Base-by-base conservation (phyloP, 768 basidiomycete genomes). In the Inosperma sp. region DNA sequence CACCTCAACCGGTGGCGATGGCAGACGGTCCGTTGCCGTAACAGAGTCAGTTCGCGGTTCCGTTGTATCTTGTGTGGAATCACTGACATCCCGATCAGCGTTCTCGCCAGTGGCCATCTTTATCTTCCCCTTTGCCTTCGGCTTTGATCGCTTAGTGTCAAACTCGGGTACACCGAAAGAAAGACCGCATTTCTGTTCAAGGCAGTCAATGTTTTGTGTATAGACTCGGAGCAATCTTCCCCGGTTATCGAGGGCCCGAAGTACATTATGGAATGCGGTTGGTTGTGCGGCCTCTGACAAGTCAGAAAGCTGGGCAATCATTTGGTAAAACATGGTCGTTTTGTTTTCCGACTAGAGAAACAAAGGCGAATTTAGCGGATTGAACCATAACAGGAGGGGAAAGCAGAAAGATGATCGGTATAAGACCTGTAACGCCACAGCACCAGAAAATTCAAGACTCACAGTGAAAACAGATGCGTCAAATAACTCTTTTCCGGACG, bases 151-250 rank as follows among this genome's bases (percentile, higher is more conserved):
- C 58, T 74, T 80, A 53, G 70, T 76, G 53, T 80, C 77, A 54
- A 80, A 82, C 49, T 79, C 78, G 21, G 91, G 90, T 9, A 93
- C 76, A n/a, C 92, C 91, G 54, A 89, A 88, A 1, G 85, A 82
- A 8, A 95, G 77, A 3, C 93, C 93, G n/a, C 80, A 85, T 64
- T 91, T 92, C 52, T 74, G 73, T 63, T 95, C 93, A 34, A 95
- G 82, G 21, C 83, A 84, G 64, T 95, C 93, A 53, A 94, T 94
- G 68, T 95, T 94, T 72, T 95, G 93, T 0, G 93, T 93, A 67
- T 94, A 95, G 2, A 92, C 88, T 21, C 93, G 78, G 30, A 93
- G 76, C 3, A 95, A 79, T 54, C 79, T 78, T 3, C 88, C 86
- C 30, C 83, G 75, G 53, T 84, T 77, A 60, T 94, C 89, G 25